Evolutionary conservation across 305 asterid species (phyloP), one percentile per base, ranked within the genome.

Genomic region (Nicotiana rustica): DNA sequence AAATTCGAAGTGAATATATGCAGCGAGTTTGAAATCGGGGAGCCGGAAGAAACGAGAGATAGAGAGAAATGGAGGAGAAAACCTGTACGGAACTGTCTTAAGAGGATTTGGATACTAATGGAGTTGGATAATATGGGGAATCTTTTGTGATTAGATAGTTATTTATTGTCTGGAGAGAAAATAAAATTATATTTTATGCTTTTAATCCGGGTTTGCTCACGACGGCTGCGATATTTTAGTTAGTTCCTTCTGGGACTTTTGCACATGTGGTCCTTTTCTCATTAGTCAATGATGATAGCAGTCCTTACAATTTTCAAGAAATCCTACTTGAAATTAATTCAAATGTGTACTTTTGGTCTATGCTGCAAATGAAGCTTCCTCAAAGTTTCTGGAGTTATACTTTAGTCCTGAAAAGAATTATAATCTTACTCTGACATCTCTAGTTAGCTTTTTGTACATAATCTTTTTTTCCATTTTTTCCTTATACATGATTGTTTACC

Each of bases 81-180:
- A 75, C 52, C 49, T 59, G 80, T 76, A 76, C 66, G 66, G 80
- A 76, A 55, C 66, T 6, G 79, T 49, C 15, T 73, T 36, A 7
- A 73, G 6, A 14, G 41, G 79, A 17, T 76, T 76, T 55, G 66
- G 8, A 19, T 76, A 56, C 80, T 55, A 55, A 76, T 76, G 56
- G 80, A 29, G 17, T 76, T 55, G 80, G 80, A 75, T 55, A 29
- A 29, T 52, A 19, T 15, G 49, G 66, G 66, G 49, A 29, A 55
- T 76, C 25, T 55, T 76, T 76, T 76, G 7, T 17, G 31, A 55
- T 76, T 29, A 76, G 25, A 75, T 75, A 29, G 44, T 19, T 15
- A 3, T 75, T 75, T 49, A 8, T 41, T 41, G 49, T 41, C 49
- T 41, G 49, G 7, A 7, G 10, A 41, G 49, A 67, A 25, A 75